These are phyloP conservation scores for Candida easanensis DNA, from an alignment of 805 yeast genomes.

Conservation along the genomic window DNA sequence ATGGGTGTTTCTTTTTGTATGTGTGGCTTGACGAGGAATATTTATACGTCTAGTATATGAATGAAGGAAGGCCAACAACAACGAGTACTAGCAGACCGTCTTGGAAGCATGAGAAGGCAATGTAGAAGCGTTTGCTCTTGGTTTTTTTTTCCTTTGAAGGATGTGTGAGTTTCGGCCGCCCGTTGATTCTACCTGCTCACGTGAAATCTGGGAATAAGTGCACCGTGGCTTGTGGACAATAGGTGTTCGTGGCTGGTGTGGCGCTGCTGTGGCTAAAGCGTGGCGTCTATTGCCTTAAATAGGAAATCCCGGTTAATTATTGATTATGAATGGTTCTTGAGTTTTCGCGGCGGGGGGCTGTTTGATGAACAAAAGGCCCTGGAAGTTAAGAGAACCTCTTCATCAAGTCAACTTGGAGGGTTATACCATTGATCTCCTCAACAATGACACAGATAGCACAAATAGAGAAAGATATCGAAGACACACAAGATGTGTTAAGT, in stretches of 20 bases:
- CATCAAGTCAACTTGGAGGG: neutral
- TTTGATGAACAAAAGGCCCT: too few relatives aligned
- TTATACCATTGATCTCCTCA: neutral
- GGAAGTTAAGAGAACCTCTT: too few relatives aligned
- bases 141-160: neutral
- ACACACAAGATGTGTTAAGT: conserved; percentile 36
- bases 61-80: too few relatives aligned
- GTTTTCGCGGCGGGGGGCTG: too few relatives aligned
- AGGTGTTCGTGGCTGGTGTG: conserved; percentile 3
- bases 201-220: conserved; percentile 6
- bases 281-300: conserved; percentile 3
- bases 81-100: too few relatives aligned
- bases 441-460: neutral
- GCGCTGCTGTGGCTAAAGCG: conserved; percentile 10
- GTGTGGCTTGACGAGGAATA: neutral
- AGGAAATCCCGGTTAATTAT: neutral
- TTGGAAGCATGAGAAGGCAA: too few relatives aligned
- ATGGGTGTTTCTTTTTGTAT: too few relatives aligned
- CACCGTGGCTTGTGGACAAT: conserved; percentile 10
- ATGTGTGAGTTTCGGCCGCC: neutral
- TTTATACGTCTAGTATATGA: neutral
- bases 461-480: conserved; percentile 29
- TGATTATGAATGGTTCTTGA: too few relatives aligned
- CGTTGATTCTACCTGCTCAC: conserved; percentile 3
- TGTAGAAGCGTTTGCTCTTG: too few relatives aligned